Evolutionary conservation across 2,329 filamentous ascomycete genomes (phyloP).

Genomic region (Colletotrichum zoysiae): DNA sequence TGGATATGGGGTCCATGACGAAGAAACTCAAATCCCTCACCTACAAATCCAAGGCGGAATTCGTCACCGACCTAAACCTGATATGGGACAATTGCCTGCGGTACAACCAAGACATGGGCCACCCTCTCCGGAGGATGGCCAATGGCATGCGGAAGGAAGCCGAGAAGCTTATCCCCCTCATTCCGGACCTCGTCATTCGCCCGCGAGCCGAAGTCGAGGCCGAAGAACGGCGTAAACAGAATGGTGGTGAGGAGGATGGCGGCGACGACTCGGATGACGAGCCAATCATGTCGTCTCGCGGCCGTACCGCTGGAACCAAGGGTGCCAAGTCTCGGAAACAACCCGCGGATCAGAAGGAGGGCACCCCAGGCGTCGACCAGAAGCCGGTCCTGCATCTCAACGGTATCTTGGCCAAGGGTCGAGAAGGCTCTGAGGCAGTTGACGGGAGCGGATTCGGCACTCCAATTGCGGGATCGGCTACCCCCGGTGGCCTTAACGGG

Average conservation of each 20-base stretch:
- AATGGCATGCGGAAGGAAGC: conserved; percentile 98
- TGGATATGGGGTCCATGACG: conserved; percentile 98
- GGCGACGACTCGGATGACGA: conserved; percentile 96
- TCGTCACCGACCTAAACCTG: conserved; percentile 90
- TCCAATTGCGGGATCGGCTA: conserved; percentile 80
- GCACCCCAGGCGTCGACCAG: conserved; percentile 80
- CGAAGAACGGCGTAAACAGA: conserved; percentile 85
- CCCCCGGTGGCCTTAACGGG: conserved; percentile 79
- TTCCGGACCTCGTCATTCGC: conserved; percentile 90
- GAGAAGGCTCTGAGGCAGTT: conserved; percentile 81
- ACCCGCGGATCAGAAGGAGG: conserved; percentile 79
- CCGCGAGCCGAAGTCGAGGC: conserved; percentile 95
- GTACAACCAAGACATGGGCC: conserved; percentile 91
- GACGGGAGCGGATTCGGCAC: conserved; percentile 91
- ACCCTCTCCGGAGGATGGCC: conserved; percentile 91
- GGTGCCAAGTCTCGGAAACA: conserved; percentile 83
- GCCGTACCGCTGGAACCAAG: conserved; percentile 87
- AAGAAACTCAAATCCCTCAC: conserved; percentile 89
- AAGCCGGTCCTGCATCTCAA: conserved; percentile 80
- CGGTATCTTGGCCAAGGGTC: conserved; percentile 69
- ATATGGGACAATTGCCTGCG: conserved; percentile 98
- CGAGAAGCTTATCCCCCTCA: conserved; percentile 94
- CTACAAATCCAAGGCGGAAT: conserved; percentile 93
- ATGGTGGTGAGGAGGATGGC: conserved; percentile 84
- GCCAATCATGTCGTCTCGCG: conserved; percentile 97